These are phyloP conservation scores for Fistulina hepatica DNA, from an alignment of 1,284 basidiomycete genomes.

Conservation along the genomic window DNA sequence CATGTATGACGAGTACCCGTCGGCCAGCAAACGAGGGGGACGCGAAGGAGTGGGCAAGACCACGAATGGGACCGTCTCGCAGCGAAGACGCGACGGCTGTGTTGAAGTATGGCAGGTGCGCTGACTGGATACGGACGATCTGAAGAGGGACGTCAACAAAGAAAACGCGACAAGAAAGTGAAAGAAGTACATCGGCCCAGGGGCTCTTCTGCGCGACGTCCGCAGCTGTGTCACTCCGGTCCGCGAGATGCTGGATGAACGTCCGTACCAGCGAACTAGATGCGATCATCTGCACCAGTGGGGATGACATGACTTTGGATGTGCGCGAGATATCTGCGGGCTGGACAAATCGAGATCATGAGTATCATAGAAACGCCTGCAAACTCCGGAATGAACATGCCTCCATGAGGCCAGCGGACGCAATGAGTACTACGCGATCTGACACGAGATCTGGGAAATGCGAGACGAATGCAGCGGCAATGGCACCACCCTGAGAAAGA, in stretches of 20 bases:
- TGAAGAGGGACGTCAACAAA: constrained; percentile 13
- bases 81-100: constrained; percentile 62
- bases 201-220: constrained; percentile 16
- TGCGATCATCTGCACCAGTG: constrained; percentile 49
- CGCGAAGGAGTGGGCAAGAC: constrained; percentile 40
- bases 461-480: constrained; percentile 56
- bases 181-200: constrained; percentile 21
- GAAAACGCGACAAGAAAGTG: not conserved
- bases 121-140: constrained; percentile 63
- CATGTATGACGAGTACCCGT: constrained; percentile 53
- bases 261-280: constrained; percentile 35
- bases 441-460: constrained; percentile 61
- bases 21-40: constrained; percentile 36
- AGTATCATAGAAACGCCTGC: constrained; percentile 18
- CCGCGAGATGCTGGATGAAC: constrained; percentile 8
- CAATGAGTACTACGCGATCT: constrained; percentile 52
- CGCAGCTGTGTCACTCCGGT: not conserved
- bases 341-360: constrained; percentile 28
- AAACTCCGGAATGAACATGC: constrained; percentile 33
- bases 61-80: constrained; percentile 60
- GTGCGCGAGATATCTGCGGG: constrained; percentile 56
- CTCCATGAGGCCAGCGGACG: constrained; percentile 57
- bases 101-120: constrained; percentile 61
- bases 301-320: constrained; percentile 62
- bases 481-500: constrained; percentile 39